Conservation (phyloP, 1,284 basidiomycete species). For the Thelephora terrestris region DNA sequence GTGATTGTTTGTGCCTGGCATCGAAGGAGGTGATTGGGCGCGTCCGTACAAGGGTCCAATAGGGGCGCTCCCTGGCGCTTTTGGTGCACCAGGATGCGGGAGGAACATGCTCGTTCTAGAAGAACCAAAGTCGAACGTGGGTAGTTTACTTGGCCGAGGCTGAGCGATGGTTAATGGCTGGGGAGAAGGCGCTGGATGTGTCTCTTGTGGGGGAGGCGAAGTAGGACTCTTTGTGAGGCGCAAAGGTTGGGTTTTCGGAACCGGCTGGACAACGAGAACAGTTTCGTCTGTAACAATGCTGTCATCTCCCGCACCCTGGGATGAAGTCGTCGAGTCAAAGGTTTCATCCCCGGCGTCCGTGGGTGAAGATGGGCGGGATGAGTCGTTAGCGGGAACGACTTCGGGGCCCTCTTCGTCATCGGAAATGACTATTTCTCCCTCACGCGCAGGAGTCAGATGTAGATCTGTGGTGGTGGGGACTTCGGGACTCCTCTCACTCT, state of each 20-base stretch:
- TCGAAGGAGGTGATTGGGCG: slow-evolving; percentile 8
- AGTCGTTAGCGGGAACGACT: no score
- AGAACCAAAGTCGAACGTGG: neutral
- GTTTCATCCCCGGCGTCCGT: no score
- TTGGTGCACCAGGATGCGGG: slow-evolving; percentile 67
- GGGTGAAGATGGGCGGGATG: no score
- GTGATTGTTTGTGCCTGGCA: neutral
- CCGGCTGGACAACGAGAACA: neutral
- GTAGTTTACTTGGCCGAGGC: neutral
- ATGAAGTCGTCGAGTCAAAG: no score
- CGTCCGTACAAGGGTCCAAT: slow-evolving; percentile 55
- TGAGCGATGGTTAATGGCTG: neutral
- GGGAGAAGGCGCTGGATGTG: neutral
- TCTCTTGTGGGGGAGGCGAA: neutral
- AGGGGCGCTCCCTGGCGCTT: slow-evolving; percentile 29
- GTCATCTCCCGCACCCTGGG: no score
- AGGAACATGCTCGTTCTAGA: slow-evolving; percentile 45
- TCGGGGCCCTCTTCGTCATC: neutral
- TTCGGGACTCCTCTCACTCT: slow-evolving; percentile 12
- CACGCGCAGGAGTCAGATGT: slow-evolving; percentile 6
- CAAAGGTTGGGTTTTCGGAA: neutral
- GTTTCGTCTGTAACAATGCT: no score
- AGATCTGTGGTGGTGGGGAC: slow-evolving; percentile 1
- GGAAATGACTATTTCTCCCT: slow-evolving; percentile 20
- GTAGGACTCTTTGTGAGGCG: neutral